Base-by-base conservation (phyloP, 306 rosid species). In the Arachis hypogaea region DNA sequence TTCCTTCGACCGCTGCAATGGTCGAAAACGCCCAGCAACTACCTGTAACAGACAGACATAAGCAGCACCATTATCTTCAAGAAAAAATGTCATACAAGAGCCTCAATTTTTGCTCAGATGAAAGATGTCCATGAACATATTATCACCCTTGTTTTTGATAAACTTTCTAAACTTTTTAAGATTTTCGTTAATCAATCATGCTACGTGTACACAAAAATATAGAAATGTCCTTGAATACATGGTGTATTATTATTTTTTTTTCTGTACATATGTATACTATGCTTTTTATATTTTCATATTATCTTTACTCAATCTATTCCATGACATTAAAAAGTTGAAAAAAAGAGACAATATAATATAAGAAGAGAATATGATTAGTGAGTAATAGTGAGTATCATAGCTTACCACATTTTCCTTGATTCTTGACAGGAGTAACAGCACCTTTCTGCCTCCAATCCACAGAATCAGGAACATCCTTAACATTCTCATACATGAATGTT, bases 21-120 rank as follows among this genome's bases (percentile, higher is more conserved):
- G 90, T 78, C 65, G 90, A 81, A 83, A 86, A 86, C 0, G 87
- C 90, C 90, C 90, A 86, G 18, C 90, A 86, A 38, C 90, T 86
- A 18, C 90, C 90, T 86, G 4, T 7, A 66, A 6, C 29, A 9
- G 52, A 7, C 29, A 9, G 52, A 74, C 65, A 73, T 54, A 51
- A 72, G 4, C 4, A 9, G 22, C 36, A 81, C 38, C 11, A 38
- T 36, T 11, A 18, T 36, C 22, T 47, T 12, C 50, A 68, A 44
- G 11, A 49, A 55, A 67, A 44, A 11, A 42, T 46, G 9, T 66
- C 58, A 40, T 58, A 47, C 12, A 7, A 46, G 16, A 4, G 16
- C 18, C 16, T 3, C 0, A 1, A 11, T 12, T 50, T 11, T 12
- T 12, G 7, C 6, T 50, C 4, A 7, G 11, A 11, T 50, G 7